Evolutionary conservation across 1,284 basidiomycete genomes (phyloP), one percentile per base, ranked within the genome.

Genomic region (Marasmius fiardii): DNA sequence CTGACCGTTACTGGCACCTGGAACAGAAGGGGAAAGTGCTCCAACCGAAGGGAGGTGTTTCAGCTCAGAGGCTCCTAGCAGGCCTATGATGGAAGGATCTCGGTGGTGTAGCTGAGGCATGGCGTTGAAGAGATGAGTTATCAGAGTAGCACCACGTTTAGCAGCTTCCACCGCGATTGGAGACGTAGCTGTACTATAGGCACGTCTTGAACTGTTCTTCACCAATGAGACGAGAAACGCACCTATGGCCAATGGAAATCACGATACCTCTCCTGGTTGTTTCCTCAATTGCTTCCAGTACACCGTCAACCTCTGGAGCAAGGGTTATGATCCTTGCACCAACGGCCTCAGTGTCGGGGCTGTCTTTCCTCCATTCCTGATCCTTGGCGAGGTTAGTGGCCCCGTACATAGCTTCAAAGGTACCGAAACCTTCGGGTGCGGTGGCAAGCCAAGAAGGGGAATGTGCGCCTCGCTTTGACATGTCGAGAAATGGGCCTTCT

Each of bases 101-200:
- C 90, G 81, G 64, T 93, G 91, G 67, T 92, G 90, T 52, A 94
- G 72, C 63, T 88, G 88, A 3, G 90, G 90, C 92, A 94, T 94
- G 5, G 92, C 92, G 64, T 96, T 96, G 83, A 94, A 95, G 20
- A 95, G 76, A 70, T 95, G 93, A 0, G 93, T 95, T 63, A 95
- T 93, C 61, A 94, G 83, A 6, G 85, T 77, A 5, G 93, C 90
- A 28, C 92, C 91, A 52, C 77, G 74, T 43, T 79, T 73, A 5
- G 91, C 80, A 1, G 90, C 90, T 1, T 73, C 75, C 4, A 83
- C 83, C 4, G 91, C 90, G 52, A 84, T 74, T 24, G 85, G 82
- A 2, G 86, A 85, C 16, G 80, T 78, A 35, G 85, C 85, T 57
- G 82, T 80, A 61, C 87, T 88, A 41, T 3, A 43, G 21, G 33